Percentiles rank a stretch among this genome's conserved stretches.
phyloP scores from a whole-genome alignment of 192 early-diverging fungal species.

The Podila minutissima region DNA sequence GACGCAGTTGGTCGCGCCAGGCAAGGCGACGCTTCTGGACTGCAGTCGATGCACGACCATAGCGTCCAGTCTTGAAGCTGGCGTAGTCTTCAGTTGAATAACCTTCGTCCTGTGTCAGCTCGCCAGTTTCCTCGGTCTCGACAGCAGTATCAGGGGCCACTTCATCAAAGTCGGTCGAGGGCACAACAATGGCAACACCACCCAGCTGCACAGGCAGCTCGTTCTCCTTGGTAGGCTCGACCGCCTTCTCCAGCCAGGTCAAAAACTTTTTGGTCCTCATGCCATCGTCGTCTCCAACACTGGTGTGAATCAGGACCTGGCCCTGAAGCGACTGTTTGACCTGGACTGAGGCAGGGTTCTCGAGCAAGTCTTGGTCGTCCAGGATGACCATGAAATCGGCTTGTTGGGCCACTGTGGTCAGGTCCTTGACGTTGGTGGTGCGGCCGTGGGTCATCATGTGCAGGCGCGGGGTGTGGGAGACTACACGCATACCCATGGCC shows the following conservation, averaged over 20 bases:
- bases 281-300: constrained; percentile 46
- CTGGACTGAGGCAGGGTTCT: constrained; percentile 41
- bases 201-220: constrained; percentile 30
- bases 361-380: constrained; percentile 41
- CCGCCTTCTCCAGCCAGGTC: constrained; percentile 44
- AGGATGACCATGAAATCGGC: constrained; percentile 45
- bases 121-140: constrained; percentile 18
- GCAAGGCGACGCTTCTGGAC: constrained; percentile 37
- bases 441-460: constrained; percentile 52
- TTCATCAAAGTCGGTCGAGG: constrained; percentile 50
- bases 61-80: constrained; percentile 40
- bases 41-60: constrained; percentile 31
- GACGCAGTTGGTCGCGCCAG: constrained; percentile 44
- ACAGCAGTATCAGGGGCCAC: not conserved
- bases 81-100: constrained; percentile 52
- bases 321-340: constrained; percentile 31
- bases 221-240: constrained; percentile 18
- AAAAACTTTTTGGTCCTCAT: constrained; percentile 42
- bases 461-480: constrained; percentile 39
- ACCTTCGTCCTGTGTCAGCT: constrained; percentile 28
- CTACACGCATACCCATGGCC: constrained; percentile 46
- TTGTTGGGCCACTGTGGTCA: constrained; percentile 39
- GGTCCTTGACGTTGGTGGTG: constrained; percentile 44
- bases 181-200: constrained; percentile 43
- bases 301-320: constrained; percentile 44